A percentile compares a stretch with the other conserved stretches of the same genome.
These are phyloP conservation scores for Scenedesmus sp. DNA, from an alignment of 163 green algal genomes.

Conservation along the genomic window DNA sequence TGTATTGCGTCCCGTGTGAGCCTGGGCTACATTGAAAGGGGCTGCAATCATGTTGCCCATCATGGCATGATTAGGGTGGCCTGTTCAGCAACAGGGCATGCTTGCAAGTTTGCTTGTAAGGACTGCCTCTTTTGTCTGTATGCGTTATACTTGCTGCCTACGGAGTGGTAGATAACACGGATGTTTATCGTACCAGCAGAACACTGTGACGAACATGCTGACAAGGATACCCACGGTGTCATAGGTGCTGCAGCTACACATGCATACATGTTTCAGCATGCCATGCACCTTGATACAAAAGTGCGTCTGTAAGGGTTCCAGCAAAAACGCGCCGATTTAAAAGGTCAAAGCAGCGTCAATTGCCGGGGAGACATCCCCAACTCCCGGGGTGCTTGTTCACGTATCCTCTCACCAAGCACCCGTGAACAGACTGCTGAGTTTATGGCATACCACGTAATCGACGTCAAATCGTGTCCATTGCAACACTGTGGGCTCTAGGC, in stretches of 20 bases:
- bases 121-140: too few species aligned
- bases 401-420: not conserved
- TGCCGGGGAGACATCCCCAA: not conserved
- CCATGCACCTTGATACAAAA: not conserved
- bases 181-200: not conserved
- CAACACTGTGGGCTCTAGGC: not conserved
- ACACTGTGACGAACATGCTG: not conserved
- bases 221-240: not conserved
- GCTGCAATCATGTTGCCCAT: too few species aligned
- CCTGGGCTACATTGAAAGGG: too few species aligned
- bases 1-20: too few species aligned
- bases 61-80: too few species aligned
- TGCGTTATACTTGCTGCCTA: too few species aligned
- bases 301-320: too few species aligned
- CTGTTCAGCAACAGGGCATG: too few species aligned
- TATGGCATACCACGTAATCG: too few species aligned
- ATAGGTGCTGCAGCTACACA: conserved; percentile 9
- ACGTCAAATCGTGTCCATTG: not conserved
- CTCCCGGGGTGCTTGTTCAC: not conserved
- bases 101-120: too few species aligned
- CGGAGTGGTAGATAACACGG: too few species aligned
- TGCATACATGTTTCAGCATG: not conserved
- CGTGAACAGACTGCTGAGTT: not conserved
- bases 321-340: too few species aligned
- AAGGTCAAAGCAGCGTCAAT: not conserved